Evolutionary conservation across 306 rosid genomes (phyloP).

Genomic region (Carpinus fangiana): DNA sequence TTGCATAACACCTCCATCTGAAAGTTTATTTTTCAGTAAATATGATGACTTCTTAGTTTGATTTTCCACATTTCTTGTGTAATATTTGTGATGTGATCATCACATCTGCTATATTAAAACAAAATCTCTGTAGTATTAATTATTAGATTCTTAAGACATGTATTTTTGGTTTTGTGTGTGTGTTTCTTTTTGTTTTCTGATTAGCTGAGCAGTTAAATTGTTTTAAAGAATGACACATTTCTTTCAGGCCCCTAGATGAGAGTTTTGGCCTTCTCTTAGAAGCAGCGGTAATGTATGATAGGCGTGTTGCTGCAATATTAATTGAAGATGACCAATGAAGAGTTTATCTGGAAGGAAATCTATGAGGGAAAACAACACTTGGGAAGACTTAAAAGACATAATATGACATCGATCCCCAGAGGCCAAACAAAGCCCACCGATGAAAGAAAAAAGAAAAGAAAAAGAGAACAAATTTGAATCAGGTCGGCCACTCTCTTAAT

Average conservation of each 20-base stretch:
- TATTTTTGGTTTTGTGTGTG: background rate
- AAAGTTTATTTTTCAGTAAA: background rate
- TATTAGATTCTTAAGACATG: background rate
- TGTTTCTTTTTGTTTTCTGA: slow-evolving; percentile 2
- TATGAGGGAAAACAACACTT: slow-evolving; percentile 56
- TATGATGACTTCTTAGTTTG: background rate
- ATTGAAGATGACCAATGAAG: slow-evolving; percentile 78
- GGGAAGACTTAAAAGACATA: background rate
- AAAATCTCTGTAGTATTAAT: background rate
- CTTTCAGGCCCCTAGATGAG: slow-evolving; percentile 87
- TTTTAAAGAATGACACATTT: slow-evolving; percentile 22
- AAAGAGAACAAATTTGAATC: no score
- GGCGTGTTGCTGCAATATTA: slow-evolving; percentile 91
- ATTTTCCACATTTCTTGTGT: background rate
- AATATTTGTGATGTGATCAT: background rate
- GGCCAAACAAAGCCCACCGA: no score
- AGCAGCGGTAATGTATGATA: slow-evolving; percentile 98
- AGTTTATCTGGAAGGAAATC: slow-evolving; percentile 71
- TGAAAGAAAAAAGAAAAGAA: no score
- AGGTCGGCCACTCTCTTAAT: background rate
- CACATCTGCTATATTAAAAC: background rate
- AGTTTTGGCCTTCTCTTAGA: slow-evolving; percentile 90
- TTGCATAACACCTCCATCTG: background rate
- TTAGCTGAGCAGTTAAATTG: slow-evolving; percentile 15
- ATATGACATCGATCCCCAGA: no score